Percentiles rank a stretch among this genome's conserved stretches.
Evolutionary conservation across 2,329 filamentous ascomycete species (phyloP).

Genomic region (Cyclaneusma minus): DNA sequence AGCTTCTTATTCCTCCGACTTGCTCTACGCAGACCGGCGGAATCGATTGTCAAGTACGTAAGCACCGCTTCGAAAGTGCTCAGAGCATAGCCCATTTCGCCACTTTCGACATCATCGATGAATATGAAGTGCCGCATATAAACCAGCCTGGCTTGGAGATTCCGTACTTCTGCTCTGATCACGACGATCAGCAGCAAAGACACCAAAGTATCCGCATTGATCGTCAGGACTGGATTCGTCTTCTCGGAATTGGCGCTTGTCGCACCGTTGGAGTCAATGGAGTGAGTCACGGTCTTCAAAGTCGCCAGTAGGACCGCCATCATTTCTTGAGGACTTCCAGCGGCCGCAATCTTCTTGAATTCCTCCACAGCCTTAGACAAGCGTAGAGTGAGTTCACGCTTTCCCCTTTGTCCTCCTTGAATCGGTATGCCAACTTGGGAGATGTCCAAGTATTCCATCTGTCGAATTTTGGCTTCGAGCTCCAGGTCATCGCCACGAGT

Average conservation of each 20-base stretch:
- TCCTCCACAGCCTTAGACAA: conserved; percentile 70
- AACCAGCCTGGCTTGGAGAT: conserved; percentile 75
- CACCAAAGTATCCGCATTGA: conserved; percentile 77
- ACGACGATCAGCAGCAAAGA: conserved; percentile 84
- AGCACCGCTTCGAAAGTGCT: conserved; percentile 94
- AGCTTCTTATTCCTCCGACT: conserved; percentile 74
- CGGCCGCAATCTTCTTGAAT: conserved; percentile 79
- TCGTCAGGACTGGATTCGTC: conserved; percentile 37
- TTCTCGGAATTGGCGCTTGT: conserved; percentile 18
- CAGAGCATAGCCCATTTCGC: conserved; percentile 88
- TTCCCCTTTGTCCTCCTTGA: conserved; percentile 61
- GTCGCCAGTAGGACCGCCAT: conserved; percentile 22
- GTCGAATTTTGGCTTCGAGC: conserved; percentile 74
- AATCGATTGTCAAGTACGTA: conserved; percentile 73
- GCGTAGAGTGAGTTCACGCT: conserved; percentile 64
- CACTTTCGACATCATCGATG: conserved; percentile 91
- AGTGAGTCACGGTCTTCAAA: conserved; percentile 66
- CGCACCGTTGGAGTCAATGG: conserved; percentile 27
- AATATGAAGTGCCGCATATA: conserved; percentile 98
- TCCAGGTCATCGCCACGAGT: conserved; percentile 73
- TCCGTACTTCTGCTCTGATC: conserved; percentile 74
- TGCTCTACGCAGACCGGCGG: conserved; percentile 64
- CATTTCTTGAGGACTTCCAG: conserved; percentile 21
- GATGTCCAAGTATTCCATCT: conserved; percentile 89
- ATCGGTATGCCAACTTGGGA: conserved; percentile 85